Conservation (phyloP, 2,329 filamentous ascomycete species). For the Phialophora expanda region DNA sequence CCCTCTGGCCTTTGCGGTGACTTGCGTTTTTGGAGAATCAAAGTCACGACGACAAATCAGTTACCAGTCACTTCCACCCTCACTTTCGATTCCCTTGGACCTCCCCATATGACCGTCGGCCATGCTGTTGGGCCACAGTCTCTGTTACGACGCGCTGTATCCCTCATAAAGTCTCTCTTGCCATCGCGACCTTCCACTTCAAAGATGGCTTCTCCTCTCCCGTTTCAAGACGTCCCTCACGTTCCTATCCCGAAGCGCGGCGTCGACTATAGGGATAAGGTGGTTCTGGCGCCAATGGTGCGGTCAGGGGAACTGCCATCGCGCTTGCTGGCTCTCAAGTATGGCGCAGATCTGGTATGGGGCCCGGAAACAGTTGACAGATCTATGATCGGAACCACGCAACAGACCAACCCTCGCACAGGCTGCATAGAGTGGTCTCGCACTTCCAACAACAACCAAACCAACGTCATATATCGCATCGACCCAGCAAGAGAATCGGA, state of each 20-base stretch:
- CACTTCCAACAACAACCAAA: slow-evolving; percentile 70
- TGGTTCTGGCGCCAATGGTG: slow-evolving; percentile 97
- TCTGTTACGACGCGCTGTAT: slow-evolving; percentile 36
- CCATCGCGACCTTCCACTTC: slow-evolving; percentile 5
- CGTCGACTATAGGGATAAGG: slow-evolving; percentile 90
- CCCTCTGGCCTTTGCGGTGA: not conserved
- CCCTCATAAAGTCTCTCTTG: slow-evolving; percentile 28
- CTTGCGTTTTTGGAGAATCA: slow-evolving; percentile 14
- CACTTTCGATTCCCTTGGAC: not conserved
- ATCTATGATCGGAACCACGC: slow-evolving; percentile 84
- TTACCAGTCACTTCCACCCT: not conserved
- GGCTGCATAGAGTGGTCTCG: slow-evolving; percentile 85
- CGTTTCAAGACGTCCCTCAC: slow-evolving; percentile 55
- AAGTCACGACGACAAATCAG: slow-evolving; percentile 9
- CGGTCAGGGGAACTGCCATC: slow-evolving; percentile 95
- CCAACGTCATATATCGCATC: slow-evolving; percentile 75
- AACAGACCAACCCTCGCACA: slow-evolving; percentile 75
- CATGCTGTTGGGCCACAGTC: slow-evolving; percentile 36
- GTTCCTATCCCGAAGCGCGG: slow-evolving; percentile 86
- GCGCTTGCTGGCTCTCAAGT: slow-evolving; percentile 84
- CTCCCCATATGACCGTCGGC: slow-evolving; percentile 34
- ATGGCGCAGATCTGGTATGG: slow-evolving; percentile 97
- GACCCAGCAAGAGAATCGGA: slow-evolving; percentile 77
- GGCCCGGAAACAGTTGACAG: slow-evolving; percentile 94
- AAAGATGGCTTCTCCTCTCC: slow-evolving; percentile 21